A percentile compares a stretch with the other conserved stretches of the same genome.
Conservation (phyloP, 352 stramenopile genomes). For the Phytopythium montanum region DNA sequence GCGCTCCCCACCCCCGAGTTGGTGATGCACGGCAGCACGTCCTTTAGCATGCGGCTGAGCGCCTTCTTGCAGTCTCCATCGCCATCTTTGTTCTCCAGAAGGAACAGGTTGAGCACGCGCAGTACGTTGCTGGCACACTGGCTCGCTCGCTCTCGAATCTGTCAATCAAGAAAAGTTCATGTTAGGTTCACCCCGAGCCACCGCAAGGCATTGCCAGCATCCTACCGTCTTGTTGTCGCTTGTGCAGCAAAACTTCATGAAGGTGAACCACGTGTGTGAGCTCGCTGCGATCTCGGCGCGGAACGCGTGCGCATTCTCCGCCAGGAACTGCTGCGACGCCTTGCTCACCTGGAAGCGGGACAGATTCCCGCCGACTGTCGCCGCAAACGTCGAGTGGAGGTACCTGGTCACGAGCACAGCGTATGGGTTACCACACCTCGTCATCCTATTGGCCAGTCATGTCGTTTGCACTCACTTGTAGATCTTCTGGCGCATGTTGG, state of each 20-base stretch:
- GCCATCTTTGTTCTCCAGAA: slow-evolving; percentile 31
- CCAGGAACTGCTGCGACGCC: slow-evolving; percentile 47
- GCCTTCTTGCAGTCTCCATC: slow-evolving; percentile 49
- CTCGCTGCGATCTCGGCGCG: slow-evolving; percentile 49
- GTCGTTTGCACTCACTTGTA: slow-evolving; percentile 50
- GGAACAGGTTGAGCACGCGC: slow-evolving; percentile 28
- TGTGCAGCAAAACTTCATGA: slow-evolving; percentile 65
- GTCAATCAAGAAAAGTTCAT: not conserved
- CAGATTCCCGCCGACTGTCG: slow-evolving; percentile 53
- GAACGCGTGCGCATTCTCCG: slow-evolving; percentile 38
- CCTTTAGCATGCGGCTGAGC: slow-evolving; percentile 71
- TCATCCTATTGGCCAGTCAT: not conserved
- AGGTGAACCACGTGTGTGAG: slow-evolving; percentile 52
- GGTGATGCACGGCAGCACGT: slow-evolving; percentile 56
- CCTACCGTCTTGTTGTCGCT: slow-evolving; percentile 72
- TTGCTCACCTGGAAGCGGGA: slow-evolving; percentile 70
- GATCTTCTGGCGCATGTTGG: slow-evolving; percentile 43
- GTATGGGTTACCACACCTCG: no score
- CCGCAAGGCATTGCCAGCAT: not conserved
- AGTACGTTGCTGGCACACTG: slow-evolving; percentile 43
- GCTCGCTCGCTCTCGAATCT: slow-evolving; percentile 75
- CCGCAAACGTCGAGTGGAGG: slow-evolving; percentile 53
- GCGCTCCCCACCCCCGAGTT: slow-evolving; percentile 33
- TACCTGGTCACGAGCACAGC: slow-evolving; percentile 26
- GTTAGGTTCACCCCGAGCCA: not conserved